Conservation (phyloP, 2,329 filamentous ascomycete genomes). For the Parafenestella ontariensis region DNA sequence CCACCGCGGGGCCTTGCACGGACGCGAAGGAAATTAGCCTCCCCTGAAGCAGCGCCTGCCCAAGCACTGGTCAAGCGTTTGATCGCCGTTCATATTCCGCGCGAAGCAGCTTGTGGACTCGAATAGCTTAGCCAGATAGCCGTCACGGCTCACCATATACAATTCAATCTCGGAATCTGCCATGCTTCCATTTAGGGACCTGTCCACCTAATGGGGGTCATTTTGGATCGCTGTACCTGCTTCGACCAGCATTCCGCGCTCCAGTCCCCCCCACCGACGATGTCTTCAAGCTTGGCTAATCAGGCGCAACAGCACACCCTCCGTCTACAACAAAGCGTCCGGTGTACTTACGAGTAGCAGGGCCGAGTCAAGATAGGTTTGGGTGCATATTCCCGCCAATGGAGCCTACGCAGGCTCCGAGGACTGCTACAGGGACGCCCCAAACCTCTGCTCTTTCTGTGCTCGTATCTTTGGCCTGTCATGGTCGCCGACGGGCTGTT, state of each 20-base stretch:
- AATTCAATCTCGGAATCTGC: conserved; percentile 31
- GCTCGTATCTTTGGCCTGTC: conserved; percentile 19
- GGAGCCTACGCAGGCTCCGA: conserved; percentile 1
- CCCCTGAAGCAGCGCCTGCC: conserved; percentile 40
- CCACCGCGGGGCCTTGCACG: conserved; percentile 22
- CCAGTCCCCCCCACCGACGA: conserved; percentile 3
- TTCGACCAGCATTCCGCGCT: conserved; percentile 25
- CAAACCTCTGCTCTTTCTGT: neutral
- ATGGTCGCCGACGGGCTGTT: conserved; percentile 18
- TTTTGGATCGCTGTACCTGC: conserved; percentile 30
- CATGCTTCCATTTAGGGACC: conserved; percentile 15
- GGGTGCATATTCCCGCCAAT: conserved; percentile 24
- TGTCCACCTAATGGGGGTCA: conserved; percentile 12
- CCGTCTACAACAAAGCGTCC: too few relatives aligned
- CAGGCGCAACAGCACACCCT: neutral
- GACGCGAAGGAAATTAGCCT: conserved; percentile 36
- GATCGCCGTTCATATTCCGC: conserved; percentile 47
- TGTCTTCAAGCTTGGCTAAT: conserved; percentile 14
- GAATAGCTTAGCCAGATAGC: conserved; percentile 37
- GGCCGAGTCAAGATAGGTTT: conserved; percentile 14
- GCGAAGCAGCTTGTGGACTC: too few relatives aligned
- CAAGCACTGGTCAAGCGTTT: conserved; percentile 49
- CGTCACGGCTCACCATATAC: conserved; percentile 20
- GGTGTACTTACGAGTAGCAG: conserved; percentile 7
- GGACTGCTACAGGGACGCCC: neutral